phyloP scores from a whole-genome alignment of 441 rosid species.

The Omphalea diandra region DNA sequence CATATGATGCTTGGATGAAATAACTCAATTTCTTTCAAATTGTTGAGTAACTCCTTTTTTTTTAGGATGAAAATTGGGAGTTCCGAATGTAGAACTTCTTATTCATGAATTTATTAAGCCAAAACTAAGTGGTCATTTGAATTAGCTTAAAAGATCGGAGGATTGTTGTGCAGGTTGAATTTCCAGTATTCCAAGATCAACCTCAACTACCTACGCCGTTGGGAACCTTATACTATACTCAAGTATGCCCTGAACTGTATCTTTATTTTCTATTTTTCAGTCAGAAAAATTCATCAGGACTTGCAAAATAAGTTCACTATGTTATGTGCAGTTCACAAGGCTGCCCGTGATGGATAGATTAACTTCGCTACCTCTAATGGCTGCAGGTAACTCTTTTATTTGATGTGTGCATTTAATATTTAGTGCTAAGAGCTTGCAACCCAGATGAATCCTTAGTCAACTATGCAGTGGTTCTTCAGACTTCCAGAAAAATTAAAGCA shows the following conservation, averaged over 20 bases:
- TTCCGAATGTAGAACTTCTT: neutral
- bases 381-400: conserved; percentile 47
- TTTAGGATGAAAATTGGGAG: neutral
- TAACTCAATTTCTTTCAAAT: neutral
- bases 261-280: neutral
- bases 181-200: conserved; percentile 60
- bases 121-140: conserved; percentile 1
- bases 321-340: conserved; percentile 42
- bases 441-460: neutral
- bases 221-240: conserved; percentile 54
- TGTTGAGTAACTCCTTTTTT: neutral
- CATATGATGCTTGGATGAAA: neutral
- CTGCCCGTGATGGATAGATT: conserved; percentile 48
- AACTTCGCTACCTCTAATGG: conserved; percentile 56
- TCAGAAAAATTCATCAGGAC: neutral
- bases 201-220: conserved; percentile 63
- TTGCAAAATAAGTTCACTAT: conserved; percentile 14
- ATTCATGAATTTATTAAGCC: neutral
- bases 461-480: neutral
- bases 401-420: neutral
- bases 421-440: neutral
- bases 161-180: conserved; percentile 51
- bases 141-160: conserved; percentile 8
- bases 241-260: conserved; percentile 32
- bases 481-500: neutral